Evolutionary conservation across 2,329 filamentous ascomycete genomes (phyloP), one percentile per base, ranked within the genome.

Genomic region (Mycocentrospora acerina): DNA sequence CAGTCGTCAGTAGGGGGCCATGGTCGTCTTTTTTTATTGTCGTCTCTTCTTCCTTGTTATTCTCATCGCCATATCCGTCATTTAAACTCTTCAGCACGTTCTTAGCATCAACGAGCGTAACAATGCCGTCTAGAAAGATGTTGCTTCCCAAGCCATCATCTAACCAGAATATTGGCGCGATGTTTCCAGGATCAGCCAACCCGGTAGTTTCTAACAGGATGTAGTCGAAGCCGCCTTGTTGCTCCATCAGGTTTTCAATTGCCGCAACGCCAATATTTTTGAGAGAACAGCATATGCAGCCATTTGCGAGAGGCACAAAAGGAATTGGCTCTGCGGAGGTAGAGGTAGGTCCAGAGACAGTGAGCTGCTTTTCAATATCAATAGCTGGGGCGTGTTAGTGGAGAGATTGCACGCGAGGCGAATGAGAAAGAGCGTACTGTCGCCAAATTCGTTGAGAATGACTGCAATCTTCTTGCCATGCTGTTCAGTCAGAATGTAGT

Each of bases 391-490:
- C 32, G 15, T 25, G 40, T 48, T 42, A 34, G 39, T 30, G 16
- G 22, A 32, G 17, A 7, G 14, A 11, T 22, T 13, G 10, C 8
- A 6, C 8, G 5, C 24, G n/a, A 9, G 13, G 6, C 5, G 9
- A 7, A 9, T 19, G 13, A 10, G 28, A 3, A 27, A 12, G 12
- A 11, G 22, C 51, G 9, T 45, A 60, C 57, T 57, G 37, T 66
- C 60, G 16, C 62, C 61, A 32, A 65, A 76, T 66, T 62, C 90
- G 68, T 98, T 98, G 73, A 98, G 81, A 40, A 98, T 97, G 11
- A 98, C 93, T 9, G 93, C 93, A 66, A 98, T 93, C 61, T 90
- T 95, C 76, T 97, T 97, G 66, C 91, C 91, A 76, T 98, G 93
- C 45, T 91, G 85, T 41, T 90, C 90, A 18, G 86, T 95, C 35